Percentiles rank a stretch among this genome's conserved stretches.
Conservation (phyloP, 2,329 filamentous ascomycete genomes). For the Calycina herbarum region DNA sequence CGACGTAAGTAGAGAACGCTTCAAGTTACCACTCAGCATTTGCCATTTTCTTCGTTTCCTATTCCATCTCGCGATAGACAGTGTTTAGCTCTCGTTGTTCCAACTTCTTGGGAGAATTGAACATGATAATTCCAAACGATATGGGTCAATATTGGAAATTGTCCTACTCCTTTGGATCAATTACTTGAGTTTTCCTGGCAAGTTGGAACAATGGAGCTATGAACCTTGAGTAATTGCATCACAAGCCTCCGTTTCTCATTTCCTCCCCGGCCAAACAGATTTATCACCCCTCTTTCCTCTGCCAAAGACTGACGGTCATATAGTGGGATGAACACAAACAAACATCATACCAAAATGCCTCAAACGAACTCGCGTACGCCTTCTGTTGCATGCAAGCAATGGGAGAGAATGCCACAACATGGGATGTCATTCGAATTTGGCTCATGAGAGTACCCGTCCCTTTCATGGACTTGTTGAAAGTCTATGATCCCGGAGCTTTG, state of each 20-base stretch:
- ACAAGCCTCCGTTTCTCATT: too few relatives aligned
- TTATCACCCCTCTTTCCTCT: too few relatives aligned
- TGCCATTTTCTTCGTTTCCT: background rate
- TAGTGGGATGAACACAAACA: background rate
- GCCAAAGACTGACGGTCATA: background rate
- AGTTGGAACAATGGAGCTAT: background rate
- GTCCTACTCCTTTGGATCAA: background rate
- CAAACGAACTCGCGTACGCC: slow-evolving; percentile 19
- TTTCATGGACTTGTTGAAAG: slow-evolving; percentile 20
- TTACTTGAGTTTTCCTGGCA: background rate
- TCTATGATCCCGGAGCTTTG: slow-evolving; percentile 21
- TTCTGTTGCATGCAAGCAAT: slow-evolving; percentile 17
- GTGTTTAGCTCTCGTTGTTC: background rate
- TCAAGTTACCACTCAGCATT: background rate
- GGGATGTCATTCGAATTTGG: slow-evolving; percentile 26
- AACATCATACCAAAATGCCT: background rate
- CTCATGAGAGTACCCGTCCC: slow-evolving; percentile 21
- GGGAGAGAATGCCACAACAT: slow-evolving; percentile 19
- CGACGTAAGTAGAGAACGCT: background rate
- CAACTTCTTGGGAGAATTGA: background rate
- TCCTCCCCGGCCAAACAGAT: too few relatives aligned
- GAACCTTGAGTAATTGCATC: background rate
- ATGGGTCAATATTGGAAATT: background rate
- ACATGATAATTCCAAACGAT: background rate
- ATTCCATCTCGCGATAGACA: too few relatives aligned